These are phyloP conservation scores for Boeremia lycopersici DNA, from an alignment of 2,329 filamentous ascomycete genomes.

Conservation along the genomic window DNA sequence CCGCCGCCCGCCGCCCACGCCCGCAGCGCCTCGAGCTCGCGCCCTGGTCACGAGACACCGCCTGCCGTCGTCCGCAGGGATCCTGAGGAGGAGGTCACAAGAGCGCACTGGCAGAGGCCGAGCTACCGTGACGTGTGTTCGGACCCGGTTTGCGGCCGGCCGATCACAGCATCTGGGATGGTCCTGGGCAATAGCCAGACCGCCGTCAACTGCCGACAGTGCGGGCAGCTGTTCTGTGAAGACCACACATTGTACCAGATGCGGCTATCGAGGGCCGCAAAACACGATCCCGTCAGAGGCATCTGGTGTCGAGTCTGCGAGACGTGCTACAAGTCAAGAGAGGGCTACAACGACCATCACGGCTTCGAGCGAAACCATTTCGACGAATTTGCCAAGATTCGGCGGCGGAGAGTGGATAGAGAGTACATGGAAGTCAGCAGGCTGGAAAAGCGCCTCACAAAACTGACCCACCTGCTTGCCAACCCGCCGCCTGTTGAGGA, in stretches of 20 bases:
- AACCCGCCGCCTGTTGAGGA: conserved; percentile 71
- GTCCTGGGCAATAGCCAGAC: conserved; percentile 79
- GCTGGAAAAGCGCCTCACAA: conserved; percentile 88
- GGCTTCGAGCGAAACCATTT: conserved; percentile 75
- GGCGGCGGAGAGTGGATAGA: conserved; percentile 80
- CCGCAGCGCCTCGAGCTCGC: conserved; percentile 36
- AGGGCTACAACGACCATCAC: conserved; percentile 90
- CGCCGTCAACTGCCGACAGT: conserved; percentile 90
- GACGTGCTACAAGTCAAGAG: conserved; percentile 97
- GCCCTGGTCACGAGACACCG: conserved; percentile 41
- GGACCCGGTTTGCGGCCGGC: conserved; percentile 77
- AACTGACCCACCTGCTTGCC: conserved; percentile 82
- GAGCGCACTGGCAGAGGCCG: conserved; percentile 84
- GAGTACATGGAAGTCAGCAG: conserved; percentile 86
- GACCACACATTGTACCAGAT: conserved; percentile 99
- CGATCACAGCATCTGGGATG: conserved; percentile 53
- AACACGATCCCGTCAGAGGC: conserved; percentile 87
- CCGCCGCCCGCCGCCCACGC: conserved; percentile 45
- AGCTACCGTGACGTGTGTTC: conserved; percentile 79
- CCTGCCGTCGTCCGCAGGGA: conserved; percentile 57
- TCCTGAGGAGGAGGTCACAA: conserved; percentile 87
- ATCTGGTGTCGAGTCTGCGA: conserved; percentile 96
- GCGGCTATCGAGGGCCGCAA: conserved; percentile 88
- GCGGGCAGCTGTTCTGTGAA: conserved; percentile 92
- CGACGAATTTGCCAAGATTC: conserved; percentile 69